Conservation (phyloP, 2,329 filamentous ascomycete species). For the Tympanopsis confertula region DNA sequence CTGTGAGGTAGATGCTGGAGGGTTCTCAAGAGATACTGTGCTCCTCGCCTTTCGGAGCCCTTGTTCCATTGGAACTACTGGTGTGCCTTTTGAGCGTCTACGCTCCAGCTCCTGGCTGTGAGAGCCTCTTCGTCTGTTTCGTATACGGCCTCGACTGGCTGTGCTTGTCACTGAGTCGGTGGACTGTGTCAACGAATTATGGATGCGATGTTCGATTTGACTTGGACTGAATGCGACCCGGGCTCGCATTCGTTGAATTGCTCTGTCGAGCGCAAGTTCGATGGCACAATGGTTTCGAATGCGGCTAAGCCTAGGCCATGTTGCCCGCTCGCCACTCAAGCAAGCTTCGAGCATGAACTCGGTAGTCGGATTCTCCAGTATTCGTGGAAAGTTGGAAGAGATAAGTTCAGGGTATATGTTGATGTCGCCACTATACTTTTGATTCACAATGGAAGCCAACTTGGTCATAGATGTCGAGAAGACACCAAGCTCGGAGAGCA, state of each 20-base stretch:
- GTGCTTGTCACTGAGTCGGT: background rate
- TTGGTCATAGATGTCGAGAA: slow-evolving; percentile 52
- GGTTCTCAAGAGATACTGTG: no score
- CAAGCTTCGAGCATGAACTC: slow-evolving; percentile 56
- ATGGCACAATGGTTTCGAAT: slow-evolving; percentile 59
- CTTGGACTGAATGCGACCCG: slow-evolving; percentile 32
- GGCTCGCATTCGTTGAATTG: slow-evolving; percentile 35
- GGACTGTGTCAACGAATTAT: background rate
- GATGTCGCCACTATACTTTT: slow-evolving; percentile 65
- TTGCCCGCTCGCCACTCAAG: slow-evolving; percentile 50
- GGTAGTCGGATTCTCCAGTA: slow-evolving; percentile 54
- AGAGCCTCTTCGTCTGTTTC: background rate
- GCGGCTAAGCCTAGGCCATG: slow-evolving; percentile 58
- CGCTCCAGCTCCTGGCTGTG: background rate
- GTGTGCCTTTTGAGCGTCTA: no score
- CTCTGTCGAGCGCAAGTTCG: slow-evolving; percentile 50
- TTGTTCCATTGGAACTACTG: background rate
- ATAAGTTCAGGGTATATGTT: slow-evolving; percentile 57
- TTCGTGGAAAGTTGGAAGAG: slow-evolving; percentile 45
- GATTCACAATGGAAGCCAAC: slow-evolving; percentile 48
- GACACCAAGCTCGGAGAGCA: slow-evolving; percentile 48
- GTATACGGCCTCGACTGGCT: background rate
- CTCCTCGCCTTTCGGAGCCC: background rate
- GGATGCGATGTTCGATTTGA: slow-evolving; percentile 20
- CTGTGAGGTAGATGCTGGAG: no score